Evolutionary conservation across 1,284 basidiomycete species (phyloP), one percentile per base, ranked within the genome.

Genomic region (Ganoderma boninense): DNA sequence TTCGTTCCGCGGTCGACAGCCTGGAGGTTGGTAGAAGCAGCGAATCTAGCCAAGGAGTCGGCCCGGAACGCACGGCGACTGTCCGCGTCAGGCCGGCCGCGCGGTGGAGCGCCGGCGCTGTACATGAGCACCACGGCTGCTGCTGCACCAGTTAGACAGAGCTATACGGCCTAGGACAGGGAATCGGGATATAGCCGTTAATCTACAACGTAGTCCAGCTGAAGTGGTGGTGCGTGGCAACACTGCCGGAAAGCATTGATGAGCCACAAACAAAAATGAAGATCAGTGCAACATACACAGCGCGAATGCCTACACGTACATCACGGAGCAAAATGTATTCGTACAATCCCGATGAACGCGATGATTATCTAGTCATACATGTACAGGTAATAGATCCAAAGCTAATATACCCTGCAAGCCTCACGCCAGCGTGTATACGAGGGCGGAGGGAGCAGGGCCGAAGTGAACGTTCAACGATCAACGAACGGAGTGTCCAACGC

Each of bases 341-440:
- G 64, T 71, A 73, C 72, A 71, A 13, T 69, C 71, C 64, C 62
- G 63, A 66, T 44, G 54, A 68, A 70, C 66, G 62, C 66, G 20
- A 64, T 66, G 56, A 73, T 67, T 69, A 73, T 66, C 70, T 73
- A 73, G 61, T 69, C 65, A 32, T 73, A 73, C 72, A 73, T 62
- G 67, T 67, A 66, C n/a, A 49, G 23, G 57, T 65, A 57, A 64
- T 65, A 66, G 62, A 64, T 68, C 69, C 70, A 71, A 65, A 35
- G 23, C 38, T 29, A 35, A 5, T 14, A 23, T 29, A 26, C 42
- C n/a, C 38, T 43, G 35, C 38, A 23, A 14, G 38, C 38, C 16
- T 59, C 38, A 23, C 38, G 59, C 20, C n/a, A 40, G 64, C 26
- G 64, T 35, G 32, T 62, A 35, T 20, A 18, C 40, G 56, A n/a